Evolutionary conservation across 1,284 basidiomycete genomes (phyloP).

Genomic region (Cerioporus squamosus): DNA sequence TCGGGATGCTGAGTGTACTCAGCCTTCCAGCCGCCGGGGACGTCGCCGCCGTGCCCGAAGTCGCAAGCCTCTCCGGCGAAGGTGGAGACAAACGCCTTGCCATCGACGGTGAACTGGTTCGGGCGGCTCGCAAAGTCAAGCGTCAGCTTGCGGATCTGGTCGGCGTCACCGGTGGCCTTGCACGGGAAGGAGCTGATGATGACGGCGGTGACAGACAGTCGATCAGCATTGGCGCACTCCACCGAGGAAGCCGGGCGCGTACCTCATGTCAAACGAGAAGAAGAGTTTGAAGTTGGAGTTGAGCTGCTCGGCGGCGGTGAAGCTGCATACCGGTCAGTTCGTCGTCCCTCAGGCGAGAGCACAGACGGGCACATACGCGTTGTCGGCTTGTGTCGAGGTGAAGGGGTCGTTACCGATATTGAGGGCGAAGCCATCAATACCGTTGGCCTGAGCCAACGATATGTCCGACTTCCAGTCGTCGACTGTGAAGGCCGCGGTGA

Average conservation of each 20-base stretch:
- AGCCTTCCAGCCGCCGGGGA: slow-evolving; percentile 56
- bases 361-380: slow-evolving; percentile 56
- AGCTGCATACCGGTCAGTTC: slow-evolving; percentile 36
- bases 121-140: slow-evolving; percentile 59
- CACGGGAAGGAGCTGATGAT: slow-evolving; percentile 59
- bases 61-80: slow-evolving; percentile 80
- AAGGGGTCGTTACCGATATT: slow-evolving; percentile 71
- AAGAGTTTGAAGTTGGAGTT: slow-evolving; percentile 76
- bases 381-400: slow-evolving; percentile 57
- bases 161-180: slow-evolving; percentile 52
- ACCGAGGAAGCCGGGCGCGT: slow-evolving; percentile 19
- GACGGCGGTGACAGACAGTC: not conserved
- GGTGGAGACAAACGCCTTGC: slow-evolving; percentile 71
- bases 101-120: slow-evolving; percentile 65
- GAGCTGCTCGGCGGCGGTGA: slow-evolving; percentile 57
- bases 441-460: slow-evolving; percentile 55
- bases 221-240: slow-evolving; percentile 8
- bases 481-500: slow-evolving; percentile 63
- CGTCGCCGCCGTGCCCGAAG: slow-evolving; percentile 60
- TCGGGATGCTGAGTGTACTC: slow-evolving; percentile 59
- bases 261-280: slow-evolving; percentile 83
- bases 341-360: not conserved
- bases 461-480: slow-evolving; percentile 65
- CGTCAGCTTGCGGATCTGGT: slow-evolving; percentile 62
- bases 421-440: slow-evolving; percentile 71